These are phyloP conservation scores for Ceratobasidium sp. DNA, from an alignment of 1,284 basidiomycete species.

Conservation along the genomic window DNA sequence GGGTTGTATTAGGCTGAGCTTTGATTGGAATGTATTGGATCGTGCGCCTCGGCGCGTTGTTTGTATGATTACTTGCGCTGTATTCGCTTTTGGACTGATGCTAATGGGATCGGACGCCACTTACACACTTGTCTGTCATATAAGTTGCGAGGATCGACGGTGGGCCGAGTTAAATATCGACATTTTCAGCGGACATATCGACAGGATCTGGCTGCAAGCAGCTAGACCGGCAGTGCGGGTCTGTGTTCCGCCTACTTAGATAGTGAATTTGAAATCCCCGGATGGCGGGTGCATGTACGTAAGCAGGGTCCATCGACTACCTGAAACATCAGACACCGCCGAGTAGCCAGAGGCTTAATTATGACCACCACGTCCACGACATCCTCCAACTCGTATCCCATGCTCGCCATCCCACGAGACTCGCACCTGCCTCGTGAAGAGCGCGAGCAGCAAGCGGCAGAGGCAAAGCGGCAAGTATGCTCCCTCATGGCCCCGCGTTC, in stretches of 20 bases:
- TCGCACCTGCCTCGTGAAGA: constrained; percentile 16
- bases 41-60: background rate
- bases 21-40: background rate
- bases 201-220: no score
- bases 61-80: background rate
- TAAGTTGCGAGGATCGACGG: no score
- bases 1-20: constrained; percentile 17
- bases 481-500: background rate
- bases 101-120: background rate
- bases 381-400: constrained; percentile 6
- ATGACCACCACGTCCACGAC: background rate
- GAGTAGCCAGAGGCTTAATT: no score
- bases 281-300: no score
- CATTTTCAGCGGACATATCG: no score
- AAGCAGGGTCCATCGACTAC: no score
- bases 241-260: no score
- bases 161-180: no score
- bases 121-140: background rate
- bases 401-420: constrained; percentile 13
- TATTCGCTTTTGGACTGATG: background rate
- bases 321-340: no score
- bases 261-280: no score
- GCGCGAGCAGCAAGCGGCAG: background rate
- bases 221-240: no score
- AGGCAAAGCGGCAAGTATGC: constrained; percentile 27